phyloP scores from a whole-genome alignment of 768 basidiomycete genomes.

The Mycena crocata region DNA sequence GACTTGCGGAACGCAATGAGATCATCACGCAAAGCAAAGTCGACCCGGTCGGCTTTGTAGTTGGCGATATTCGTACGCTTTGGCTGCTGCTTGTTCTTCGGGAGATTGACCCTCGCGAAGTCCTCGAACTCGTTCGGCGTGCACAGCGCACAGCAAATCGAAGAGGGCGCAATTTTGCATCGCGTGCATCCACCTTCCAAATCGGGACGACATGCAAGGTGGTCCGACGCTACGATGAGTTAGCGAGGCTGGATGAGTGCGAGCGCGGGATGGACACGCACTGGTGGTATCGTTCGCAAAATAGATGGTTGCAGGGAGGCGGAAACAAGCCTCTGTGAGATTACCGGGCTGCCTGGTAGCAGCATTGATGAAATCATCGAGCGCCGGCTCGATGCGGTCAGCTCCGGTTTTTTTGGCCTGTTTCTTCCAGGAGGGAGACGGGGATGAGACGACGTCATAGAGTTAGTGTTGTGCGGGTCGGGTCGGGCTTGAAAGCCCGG shows the following conservation, averaged over 20 bases:
- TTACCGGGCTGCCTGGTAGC: not conserved
- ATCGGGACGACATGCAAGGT: conserved; percentile 1
- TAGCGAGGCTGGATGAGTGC: not conserved
- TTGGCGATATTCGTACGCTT: not conserved
- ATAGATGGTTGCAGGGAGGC: conserved; percentile 2
- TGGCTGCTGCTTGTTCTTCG: not conserved
- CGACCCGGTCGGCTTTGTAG: not conserved
- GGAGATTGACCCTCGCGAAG: conserved; percentile 4
- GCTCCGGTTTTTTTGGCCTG: conserved; percentile 1
- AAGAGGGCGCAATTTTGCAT: not conserved
- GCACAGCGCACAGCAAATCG: conserved; percentile 18
- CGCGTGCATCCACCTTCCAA: not conserved
- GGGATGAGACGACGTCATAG: too few species aligned
- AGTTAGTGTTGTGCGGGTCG: not conserved
- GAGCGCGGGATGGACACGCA: not conserved
- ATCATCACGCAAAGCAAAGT: not conserved
- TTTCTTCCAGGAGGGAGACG: conserved; percentile 1
- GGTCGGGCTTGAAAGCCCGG: not conserved
- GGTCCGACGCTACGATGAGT: not conserved
- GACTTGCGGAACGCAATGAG: conserved; percentile 1
- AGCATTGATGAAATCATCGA: conserved; percentile 20
- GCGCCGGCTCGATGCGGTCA: conserved; percentile 1
- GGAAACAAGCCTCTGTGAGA: conserved; percentile 3
- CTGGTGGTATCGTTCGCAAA: conserved; percentile 18
- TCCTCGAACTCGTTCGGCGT: not conserved